Percentiles rank a stretch among this genome's conserved stretches.
These are phyloP conservation scores for Vachellia pachyceras DNA, from an alignment of 306 rosid genomes.

Conservation along the genomic window DNA sequence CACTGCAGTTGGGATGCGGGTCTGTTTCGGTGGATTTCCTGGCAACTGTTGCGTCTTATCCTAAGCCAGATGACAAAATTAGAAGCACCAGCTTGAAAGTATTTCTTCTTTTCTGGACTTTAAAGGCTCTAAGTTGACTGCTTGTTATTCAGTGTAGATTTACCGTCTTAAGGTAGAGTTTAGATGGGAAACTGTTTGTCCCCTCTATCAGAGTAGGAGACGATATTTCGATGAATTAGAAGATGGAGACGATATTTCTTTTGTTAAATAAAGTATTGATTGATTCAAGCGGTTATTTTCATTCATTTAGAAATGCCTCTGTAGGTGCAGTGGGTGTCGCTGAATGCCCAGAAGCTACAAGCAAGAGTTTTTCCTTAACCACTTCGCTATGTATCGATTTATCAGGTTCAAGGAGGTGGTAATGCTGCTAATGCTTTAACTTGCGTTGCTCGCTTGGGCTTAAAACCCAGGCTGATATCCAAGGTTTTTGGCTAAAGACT, in stretches of 20 bases:
- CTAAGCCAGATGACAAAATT: slow-evolving; percentile 87
- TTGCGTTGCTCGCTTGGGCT: slow-evolving; percentile 85
- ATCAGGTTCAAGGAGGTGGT: slow-evolving; percentile 97
- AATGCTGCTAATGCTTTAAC: slow-evolving; percentile 82
- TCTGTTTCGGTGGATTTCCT: slow-evolving; percentile 59
- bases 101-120: not conserved
- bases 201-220: not conserved
- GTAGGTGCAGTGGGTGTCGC: not conserved
- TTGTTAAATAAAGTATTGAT: not conserved
- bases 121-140: not conserved
- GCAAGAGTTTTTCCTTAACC: not conserved
- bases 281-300: not conserved
- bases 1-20: slow-evolving; percentile 93
- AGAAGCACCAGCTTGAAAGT: slow-evolving; percentile 82
- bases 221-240: no score
- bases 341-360: not conserved
- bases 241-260: no score
- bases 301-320: not conserved
- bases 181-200: not conserved
- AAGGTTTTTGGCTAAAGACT: slow-evolving; percentile 55
- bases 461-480: slow-evolving; percentile 77
- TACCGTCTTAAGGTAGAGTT: not conserved
- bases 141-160: not conserved
- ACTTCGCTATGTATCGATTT: slow-evolving; percentile 16
- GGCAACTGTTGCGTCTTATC: slow-evolving; percentile 76